Conservation (phyloP, 495 filamentous ascomycete species). For the Penicillium turbatum region DNA sequence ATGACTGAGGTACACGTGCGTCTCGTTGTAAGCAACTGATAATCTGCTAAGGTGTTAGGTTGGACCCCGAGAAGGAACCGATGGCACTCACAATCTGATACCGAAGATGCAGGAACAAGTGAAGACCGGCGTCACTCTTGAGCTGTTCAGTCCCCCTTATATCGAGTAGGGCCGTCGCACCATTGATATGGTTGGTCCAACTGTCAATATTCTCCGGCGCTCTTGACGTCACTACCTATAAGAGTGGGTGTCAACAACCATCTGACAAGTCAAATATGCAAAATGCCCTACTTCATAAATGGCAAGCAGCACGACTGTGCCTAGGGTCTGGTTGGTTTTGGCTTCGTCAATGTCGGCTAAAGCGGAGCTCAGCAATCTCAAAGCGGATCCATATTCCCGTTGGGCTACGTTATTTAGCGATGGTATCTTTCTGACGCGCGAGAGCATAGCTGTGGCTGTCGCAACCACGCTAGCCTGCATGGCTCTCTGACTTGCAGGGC, state of each 20-base stretch:
- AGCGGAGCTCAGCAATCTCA: slow-evolving; percentile 50
- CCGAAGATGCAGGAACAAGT: slow-evolving; percentile 55
- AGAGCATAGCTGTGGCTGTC: slow-evolving; percentile 49
- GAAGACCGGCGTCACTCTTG: slow-evolving; percentile 47
- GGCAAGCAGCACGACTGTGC: slow-evolving; percentile 55
- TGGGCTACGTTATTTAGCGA: slow-evolving; percentile 37
- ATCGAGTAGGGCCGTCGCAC: slow-evolving; percentile 53
- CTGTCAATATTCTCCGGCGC: slow-evolving; percentile 42
- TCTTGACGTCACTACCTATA: slow-evolving; percentile 47
- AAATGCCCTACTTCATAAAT: slow-evolving; percentile 43
- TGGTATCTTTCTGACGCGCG: slow-evolving; percentile 34
- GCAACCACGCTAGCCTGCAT: slow-evolving; percentile 45
- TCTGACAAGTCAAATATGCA: not conserved
- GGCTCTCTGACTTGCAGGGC: slow-evolving; percentile 27
- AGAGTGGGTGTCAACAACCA: slow-evolving; percentile 8
- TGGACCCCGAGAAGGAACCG: not conserved
- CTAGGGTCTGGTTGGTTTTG: slow-evolving; percentile 57
- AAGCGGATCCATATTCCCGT: slow-evolving; percentile 45
- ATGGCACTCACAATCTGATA: slow-evolving; percentile 39
- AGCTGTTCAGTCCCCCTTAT: slow-evolving; percentile 56
- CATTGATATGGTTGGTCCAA: slow-evolving; percentile 58
- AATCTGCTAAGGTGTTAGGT: slow-evolving; percentile 23
- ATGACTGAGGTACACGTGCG: slow-evolving; percentile 30
- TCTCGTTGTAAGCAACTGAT: slow-evolving; percentile 40
- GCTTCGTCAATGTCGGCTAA: slow-evolving; percentile 50